These are phyloP conservation scores for Ganoderma lucidum DNA, from an alignment of 1,284 basidiomycete genomes.

Conservation along the genomic window DNA sequence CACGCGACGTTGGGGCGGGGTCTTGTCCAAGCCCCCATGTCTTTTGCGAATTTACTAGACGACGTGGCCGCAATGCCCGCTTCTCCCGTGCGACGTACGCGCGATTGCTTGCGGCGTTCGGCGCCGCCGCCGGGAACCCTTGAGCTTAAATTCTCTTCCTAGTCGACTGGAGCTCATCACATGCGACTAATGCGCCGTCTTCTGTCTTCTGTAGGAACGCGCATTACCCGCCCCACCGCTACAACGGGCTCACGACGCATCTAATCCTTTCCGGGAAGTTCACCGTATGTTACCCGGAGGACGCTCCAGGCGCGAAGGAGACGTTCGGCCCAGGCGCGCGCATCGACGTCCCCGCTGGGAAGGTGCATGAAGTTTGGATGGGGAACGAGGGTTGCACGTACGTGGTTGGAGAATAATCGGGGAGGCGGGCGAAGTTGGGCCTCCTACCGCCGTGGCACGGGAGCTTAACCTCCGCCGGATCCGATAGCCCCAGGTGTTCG, in stretches of 20 bases:
- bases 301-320: conserved; percentile 37
- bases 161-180: conserved; percentile 5
- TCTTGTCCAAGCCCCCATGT: not conserved
- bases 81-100: not conserved
- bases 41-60: not conserved
- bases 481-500: not conserved
- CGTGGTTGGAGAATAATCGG: conserved; percentile 42
- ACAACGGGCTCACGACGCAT: conserved; percentile 42
- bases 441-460: not conserved
- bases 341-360: conserved; percentile 42
- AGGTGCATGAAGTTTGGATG: conserved; percentile 45
- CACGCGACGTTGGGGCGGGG: not conserved
- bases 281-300: conserved; percentile 41
- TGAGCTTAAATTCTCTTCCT: conserved; percentile 11
- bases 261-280: conserved; percentile 42
- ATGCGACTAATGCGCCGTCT: not conserved
- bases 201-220: conserved; percentile 33
- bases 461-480: not conserved
- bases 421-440: not conserved
- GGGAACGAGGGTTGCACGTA: conserved; percentile 43
- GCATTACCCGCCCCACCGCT: conserved; percentile 42
- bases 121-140: conserved; percentile 7
- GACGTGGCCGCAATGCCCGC: too few relatives aligned
- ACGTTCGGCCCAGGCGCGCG: conserved; percentile 43
- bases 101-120: not conserved